These are phyloP conservation scores for Peronospora tabacina DNA, from an alignment of 352 stramenopile species.

Conservation along the genomic window DNA sequence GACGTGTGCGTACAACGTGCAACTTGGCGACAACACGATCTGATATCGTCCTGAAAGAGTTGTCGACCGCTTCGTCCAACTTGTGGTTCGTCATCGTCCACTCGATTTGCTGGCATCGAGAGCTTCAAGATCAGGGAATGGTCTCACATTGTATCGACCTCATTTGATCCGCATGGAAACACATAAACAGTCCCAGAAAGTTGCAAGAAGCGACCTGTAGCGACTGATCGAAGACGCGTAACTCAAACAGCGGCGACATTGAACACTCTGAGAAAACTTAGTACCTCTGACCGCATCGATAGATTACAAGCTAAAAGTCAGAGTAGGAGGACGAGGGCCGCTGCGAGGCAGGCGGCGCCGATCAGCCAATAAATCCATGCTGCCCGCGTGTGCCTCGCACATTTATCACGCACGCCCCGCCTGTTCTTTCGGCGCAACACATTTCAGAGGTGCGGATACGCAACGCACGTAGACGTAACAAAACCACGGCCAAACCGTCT, in stretches of 20 bases:
- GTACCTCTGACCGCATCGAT: conserved; percentile 1
- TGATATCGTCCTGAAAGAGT: conserved; percentile 18
- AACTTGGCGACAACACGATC: conserved; percentile 15
- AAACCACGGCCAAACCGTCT: not conserved
- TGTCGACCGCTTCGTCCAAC: conserved; percentile 10
- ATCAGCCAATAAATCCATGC: not conserved
- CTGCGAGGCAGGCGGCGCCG: not conserved
- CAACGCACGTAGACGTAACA: no score
- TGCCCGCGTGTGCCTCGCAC: not conserved
- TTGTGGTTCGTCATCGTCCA: conserved; percentile 6
- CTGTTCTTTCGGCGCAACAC: not conserved
- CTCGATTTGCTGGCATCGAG: conserved; percentile 3
- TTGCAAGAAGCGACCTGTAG: not conserved
- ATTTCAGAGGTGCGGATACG: not conserved
- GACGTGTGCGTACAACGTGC: conserved; percentile 3
- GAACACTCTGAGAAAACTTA: conserved; percentile 13
- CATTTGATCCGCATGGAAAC: not conserved
- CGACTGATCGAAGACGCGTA: conserved; percentile 3
- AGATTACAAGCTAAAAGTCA: not conserved
- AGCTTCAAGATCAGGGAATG: no score
- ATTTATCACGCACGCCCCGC: not conserved
- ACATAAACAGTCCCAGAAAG: no score
- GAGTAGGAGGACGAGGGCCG: not conserved
- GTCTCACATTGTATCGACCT: conserved; percentile 1
- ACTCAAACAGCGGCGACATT: conserved; percentile 4